These are phyloP conservation scores for Diaporthe aspalathi DNA, from an alignment of 2,329 filamentous ascomycete species.

Conservation along the genomic window DNA sequence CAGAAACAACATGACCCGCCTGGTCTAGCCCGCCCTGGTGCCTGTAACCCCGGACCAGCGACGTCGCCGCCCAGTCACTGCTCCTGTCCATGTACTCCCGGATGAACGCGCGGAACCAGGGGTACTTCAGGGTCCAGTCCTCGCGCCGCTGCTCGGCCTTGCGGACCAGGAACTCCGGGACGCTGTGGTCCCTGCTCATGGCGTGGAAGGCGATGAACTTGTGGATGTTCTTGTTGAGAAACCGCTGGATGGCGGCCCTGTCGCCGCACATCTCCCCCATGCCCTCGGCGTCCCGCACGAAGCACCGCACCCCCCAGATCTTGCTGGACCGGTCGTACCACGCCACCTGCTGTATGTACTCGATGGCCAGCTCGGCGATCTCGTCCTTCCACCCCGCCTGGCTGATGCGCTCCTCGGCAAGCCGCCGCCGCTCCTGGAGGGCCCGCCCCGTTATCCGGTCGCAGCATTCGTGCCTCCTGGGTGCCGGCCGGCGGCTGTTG, in stretches of 20 bases:
- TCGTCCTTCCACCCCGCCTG: background rate
- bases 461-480: no score
- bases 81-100: background rate
- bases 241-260: accelerated
- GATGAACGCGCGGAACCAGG: background rate
- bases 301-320: background rate
- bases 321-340: background rate
- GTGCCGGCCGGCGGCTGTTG: no score
- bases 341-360: background rate
- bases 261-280: background rate
- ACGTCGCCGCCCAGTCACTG: no score
- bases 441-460: no score
- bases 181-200: background rate
- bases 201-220: background rate
- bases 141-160: no score
- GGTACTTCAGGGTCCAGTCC: background rate
- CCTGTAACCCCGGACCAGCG: no score
- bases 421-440: no score
- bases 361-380: background rate
- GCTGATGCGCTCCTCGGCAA: background rate
- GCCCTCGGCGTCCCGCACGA: background rate
- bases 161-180: background rate
- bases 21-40: no score
- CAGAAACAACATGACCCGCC: no score
- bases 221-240: background rate